These are phyloP conservation scores for Dimargaris cristalligena DNA, from an alignment of 192 early-diverging fungal genomes.

Conservation along the genomic window DNA sequence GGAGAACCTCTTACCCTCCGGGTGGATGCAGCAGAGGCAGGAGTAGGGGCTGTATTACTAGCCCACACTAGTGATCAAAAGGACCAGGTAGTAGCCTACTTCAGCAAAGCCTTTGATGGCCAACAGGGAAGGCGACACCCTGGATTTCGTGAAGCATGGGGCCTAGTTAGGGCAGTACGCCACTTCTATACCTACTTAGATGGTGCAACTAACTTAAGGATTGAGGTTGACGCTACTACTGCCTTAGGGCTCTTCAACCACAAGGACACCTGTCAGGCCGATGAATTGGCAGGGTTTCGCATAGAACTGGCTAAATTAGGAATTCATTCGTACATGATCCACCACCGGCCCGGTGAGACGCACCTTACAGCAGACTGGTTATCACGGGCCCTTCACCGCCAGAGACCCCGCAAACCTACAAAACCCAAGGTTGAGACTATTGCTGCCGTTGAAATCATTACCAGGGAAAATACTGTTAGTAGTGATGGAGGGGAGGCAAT, in stretches of 20 bases:
- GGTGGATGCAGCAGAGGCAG: conserved; percentile 12
- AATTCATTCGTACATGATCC: not conserved
- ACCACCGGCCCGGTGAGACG: not conserved
- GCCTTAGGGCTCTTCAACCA: not conserved
- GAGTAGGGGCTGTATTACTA: conserved; percentile 14
- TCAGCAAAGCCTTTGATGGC: conserved; percentile 12
- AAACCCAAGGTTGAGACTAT: not conserved
- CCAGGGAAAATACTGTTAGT: too few relatives aligned
- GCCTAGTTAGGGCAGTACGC: conserved; percentile 9
- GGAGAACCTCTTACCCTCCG: conserved; percentile 12
- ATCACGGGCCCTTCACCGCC: not conserved
- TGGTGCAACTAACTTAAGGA: conserved; percentile 12
- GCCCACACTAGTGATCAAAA: conserved; percentile 11
- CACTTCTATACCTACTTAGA: conserved; percentile 16
- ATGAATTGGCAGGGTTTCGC: not conserved
- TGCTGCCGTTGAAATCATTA: not conserved
- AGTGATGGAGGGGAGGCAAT: too few relatives aligned
- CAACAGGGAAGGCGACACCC: conserved; percentile 10
- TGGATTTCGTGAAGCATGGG: conserved; percentile 13
- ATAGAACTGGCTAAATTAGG: not conserved
- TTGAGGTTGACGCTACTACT: conserved; percentile 15
- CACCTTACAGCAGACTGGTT: not conserved
- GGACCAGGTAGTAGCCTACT: conserved; percentile 14
- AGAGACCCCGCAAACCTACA: not conserved
- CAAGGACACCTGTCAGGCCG: not conserved